These are phyloP conservation scores for Lodderomyces margitis DNA, from an alignment of 1,139 yeast genomes.

Conservation along the genomic window DNA sequence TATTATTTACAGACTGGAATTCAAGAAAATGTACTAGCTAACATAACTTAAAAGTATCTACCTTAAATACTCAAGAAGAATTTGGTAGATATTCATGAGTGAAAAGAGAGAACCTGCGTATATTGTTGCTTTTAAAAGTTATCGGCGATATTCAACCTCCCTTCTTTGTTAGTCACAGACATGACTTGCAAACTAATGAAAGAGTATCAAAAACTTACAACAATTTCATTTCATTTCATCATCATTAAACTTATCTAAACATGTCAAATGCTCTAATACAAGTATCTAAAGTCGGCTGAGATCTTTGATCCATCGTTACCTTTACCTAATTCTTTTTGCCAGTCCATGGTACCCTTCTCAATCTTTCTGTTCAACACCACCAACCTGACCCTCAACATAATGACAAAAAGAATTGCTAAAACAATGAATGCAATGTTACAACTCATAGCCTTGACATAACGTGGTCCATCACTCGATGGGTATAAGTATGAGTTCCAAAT, in stretches of 20 bases:
- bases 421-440: conserved; percentile 50
- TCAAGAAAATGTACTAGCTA: no score
- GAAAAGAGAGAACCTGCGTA: no score
- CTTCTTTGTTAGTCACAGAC: no score
- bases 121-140: no score
- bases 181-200: no score
- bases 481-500: conserved; percentile 55
- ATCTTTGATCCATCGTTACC: conserved; percentile 45
- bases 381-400: conserved; percentile 39
- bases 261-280: conserved; percentile 18
- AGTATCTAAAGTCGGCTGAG: conserved; percentile 44
- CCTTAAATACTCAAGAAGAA: no score
- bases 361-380: conserved; percentile 41
- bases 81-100: no score
- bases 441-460: conserved; percentile 44
- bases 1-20: no score
- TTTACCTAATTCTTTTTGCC: conserved; percentile 51
- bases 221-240: no score
- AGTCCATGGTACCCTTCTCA: conserved; percentile 46
- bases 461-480: conserved; percentile 41
- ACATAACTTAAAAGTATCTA: no score
- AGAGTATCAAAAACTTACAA: no score
- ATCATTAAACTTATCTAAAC: neutral
- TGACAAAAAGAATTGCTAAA: conserved; percentile 39
- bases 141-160: no score